phyloP scores from a whole-genome alignment of 208 protist species.

The Novymonas esmeraldas region DNA sequence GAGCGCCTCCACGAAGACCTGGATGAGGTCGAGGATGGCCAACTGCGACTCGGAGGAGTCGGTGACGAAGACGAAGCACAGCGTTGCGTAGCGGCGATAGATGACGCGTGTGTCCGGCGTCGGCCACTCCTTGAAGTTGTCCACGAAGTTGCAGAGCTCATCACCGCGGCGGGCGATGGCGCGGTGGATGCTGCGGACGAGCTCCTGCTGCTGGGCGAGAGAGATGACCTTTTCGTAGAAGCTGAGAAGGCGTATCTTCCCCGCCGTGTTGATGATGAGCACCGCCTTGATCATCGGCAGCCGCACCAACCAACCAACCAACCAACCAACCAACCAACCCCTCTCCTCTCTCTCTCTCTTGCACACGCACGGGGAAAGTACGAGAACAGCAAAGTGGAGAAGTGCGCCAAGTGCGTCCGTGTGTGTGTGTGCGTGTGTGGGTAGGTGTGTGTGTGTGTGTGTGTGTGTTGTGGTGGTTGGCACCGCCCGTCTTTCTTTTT shows the following conservation, averaged over 20 bases:
- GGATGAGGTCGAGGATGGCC: slow-evolving; percentile 98
- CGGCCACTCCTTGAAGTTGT: slow-evolving; percentile 88
- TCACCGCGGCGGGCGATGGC: slow-evolving; percentile 93
- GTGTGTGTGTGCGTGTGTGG: background rate
- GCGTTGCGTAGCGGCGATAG: slow-evolving; percentile 98
- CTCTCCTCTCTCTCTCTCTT: background rate
- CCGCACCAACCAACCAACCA: background rate
- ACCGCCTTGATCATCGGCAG: slow-evolving; percentile 95
- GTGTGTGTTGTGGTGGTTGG: background rate
- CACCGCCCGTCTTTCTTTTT: too few relatives aligned
- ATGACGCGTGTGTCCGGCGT: slow-evolving; percentile 96
- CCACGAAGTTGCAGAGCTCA: slow-evolving; percentile 97
- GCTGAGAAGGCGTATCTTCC: slow-evolving; percentile 96
- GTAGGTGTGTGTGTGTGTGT: background rate
- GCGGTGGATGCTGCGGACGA: slow-evolving; percentile 91
- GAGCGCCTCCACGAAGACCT: slow-evolving; percentile 98
- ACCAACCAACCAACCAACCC: background rate
- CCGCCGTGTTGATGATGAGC: slow-evolving; percentile 97
- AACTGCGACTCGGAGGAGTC: slow-evolving; percentile 97
- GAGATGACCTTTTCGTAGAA: slow-evolving; percentile 94
- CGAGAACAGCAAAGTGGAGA: background rate
- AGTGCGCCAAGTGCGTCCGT: background rate
- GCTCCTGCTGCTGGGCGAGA: slow-evolving; percentile 80
- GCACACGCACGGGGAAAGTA: background rate
- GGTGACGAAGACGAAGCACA: slow-evolving; percentile 98